Evolutionary conservation across 2,329 filamentous ascomycete genomes (phyloP).

Genomic region (Cylindrodendrum hubeiense): DNA sequence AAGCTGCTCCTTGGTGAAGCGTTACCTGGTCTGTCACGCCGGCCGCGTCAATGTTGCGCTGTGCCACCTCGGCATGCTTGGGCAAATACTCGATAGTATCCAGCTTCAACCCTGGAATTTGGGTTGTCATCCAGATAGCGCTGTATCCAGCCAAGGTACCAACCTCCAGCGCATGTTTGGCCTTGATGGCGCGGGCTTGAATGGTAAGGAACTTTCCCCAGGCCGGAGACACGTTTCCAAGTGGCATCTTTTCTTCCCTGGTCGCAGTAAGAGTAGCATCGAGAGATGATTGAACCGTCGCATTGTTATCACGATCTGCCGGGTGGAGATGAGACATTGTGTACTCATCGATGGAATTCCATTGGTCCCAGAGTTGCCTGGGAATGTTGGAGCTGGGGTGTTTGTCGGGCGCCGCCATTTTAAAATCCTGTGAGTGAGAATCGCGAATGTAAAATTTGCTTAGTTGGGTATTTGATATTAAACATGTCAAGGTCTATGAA

Average conservation of each 20-base stretch:
- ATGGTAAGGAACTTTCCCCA: slow-evolving; percentile 21
- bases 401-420: not conserved
- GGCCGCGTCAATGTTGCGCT: slow-evolving; percentile 1
- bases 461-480: not conserved
- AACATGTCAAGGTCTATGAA: not conserved
- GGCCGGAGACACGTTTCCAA: slow-evolving; percentile 9
- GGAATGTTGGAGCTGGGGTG: not conserved
- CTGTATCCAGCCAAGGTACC: slow-evolving; percentile 20
- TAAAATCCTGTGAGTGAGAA: not conserved
- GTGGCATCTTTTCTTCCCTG: not conserved
- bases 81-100: slow-evolving; percentile 9
- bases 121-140: slow-evolving; percentile 17
- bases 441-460: not conserved
- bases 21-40: not conserved
- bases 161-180: slow-evolving; percentile 10
- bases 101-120: not conserved
- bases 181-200: slow-evolving; percentile 9
- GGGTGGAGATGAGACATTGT: not conserved
- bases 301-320: not conserved
- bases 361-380: not conserved
- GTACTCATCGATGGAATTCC: not conserved
- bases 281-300: not conserved
- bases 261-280: not conserved
- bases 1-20: not conserved
- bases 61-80: slow-evolving; percentile 18